phyloP scores from a whole-genome alignment of 331 rosid genomes.

The Quercus phellos region DNA sequence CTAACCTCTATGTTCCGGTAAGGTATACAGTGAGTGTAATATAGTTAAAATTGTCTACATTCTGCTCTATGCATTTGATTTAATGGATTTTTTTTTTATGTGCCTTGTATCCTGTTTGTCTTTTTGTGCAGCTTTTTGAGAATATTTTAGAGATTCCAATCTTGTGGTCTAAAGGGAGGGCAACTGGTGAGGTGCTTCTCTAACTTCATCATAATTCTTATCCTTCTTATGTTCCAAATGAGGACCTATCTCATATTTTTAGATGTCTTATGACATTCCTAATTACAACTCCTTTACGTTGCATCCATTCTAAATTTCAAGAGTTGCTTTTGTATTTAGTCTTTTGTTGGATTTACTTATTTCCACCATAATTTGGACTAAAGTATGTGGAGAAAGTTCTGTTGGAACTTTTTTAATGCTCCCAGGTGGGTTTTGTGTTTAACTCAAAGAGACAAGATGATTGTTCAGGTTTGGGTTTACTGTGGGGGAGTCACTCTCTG shows the following conservation, averaged over 20 bases:
- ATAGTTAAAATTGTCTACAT: slow-evolving; percentile 8
- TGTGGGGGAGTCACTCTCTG: not conserved
- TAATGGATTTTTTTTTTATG: slow-evolving; percentile 15
- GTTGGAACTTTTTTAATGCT: not conserved
- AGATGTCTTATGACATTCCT: not conserved
- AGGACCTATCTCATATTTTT: slow-evolving; percentile 17
- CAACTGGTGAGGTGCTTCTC: slow-evolving; percentile 91
- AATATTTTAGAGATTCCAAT: slow-evolving; percentile 84
- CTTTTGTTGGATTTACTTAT: not conserved
- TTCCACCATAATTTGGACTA: not conserved
- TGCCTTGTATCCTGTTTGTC: slow-evolving; percentile 21
- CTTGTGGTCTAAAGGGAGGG: slow-evolving; percentile 81
- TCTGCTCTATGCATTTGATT: slow-evolving; percentile 4
- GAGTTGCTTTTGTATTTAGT: not conserved
- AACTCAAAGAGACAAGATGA: not conserved
- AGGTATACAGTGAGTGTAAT: slow-evolving; percentile 28
- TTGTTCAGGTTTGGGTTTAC: not conserved
- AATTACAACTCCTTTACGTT: not conserved
- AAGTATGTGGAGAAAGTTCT: not conserved
- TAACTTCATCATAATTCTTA: slow-evolving; percentile 25
- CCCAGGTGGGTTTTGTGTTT: not conserved
- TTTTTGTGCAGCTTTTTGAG: slow-evolving; percentile 79
- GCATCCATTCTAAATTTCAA: not conserved
- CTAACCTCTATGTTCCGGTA: slow-evolving; percentile 83
- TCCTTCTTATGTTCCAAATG: slow-evolving; percentile 5